Percentiles rank a stretch among this genome's conserved stretches.
phyloP scores from a whole-genome alignment of 345 rosid species.

The Carallia pectinifolia region DNA sequence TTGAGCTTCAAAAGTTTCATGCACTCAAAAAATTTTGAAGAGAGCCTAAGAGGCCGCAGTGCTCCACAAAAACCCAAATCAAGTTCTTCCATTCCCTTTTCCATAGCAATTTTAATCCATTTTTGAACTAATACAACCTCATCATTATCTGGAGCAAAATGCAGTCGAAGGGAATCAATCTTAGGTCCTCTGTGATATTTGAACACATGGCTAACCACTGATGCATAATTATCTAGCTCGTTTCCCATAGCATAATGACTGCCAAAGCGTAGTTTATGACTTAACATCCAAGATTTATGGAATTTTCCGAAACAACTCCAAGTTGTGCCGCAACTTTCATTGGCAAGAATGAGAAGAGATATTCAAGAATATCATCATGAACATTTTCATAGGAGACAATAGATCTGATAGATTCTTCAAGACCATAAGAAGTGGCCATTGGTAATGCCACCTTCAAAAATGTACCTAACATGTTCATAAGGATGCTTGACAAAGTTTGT shows the following conservation, averaged over 20 bases:
- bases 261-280: slow-evolving; percentile 11
- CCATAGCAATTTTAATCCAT: slow-evolving; percentile 14
- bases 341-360: slow-evolving; percentile 16
- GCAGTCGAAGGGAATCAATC: slow-evolving; percentile 1
- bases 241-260: not conserved
- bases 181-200: not conserved
- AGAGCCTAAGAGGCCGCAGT: not conserved
- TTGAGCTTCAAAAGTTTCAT: not conserved
- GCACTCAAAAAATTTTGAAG: not conserved
- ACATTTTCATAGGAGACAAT: not conserved
- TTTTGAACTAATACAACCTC: not conserved
- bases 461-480: too few relatives aligned
- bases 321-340: not conserved
- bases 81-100: slow-evolving; percentile 31
- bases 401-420: not conserved
- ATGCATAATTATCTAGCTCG: not conserved
- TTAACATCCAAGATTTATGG: not conserved
- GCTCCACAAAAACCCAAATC: slow-evolving; percentile 18
- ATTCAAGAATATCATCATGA: slow-evolving; percentile 9
- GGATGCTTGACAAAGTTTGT: too few relatives aligned
- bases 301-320: not conserved
- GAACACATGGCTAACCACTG: not conserved
- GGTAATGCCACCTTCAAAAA: too few relatives aligned
- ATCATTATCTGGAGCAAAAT: slow-evolving; percentile 9
- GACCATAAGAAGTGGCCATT: not conserved